phyloP scores from a whole-genome alignment of 2,329 filamentous ascomycete species.

The Bertia moriformis region DNA sequence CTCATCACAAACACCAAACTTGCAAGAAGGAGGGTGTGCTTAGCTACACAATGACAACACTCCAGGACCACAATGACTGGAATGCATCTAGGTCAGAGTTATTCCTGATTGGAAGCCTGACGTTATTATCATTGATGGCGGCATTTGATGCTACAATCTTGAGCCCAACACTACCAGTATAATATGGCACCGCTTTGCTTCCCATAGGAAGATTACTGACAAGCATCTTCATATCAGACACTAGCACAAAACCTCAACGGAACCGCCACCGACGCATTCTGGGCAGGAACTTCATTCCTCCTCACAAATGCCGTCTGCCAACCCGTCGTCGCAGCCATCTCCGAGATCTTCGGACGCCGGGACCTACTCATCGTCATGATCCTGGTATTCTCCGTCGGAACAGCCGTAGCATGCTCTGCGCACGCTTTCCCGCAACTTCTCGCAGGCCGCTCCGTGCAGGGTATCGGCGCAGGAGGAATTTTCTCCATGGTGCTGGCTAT shows the following conservation, averaged over 20 bases:
- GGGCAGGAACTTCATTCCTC: slow-evolving; percentile 32
- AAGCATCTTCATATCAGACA: slow-evolving; percentile 8
- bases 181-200: neutral
- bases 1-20: too few species aligned
- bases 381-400: slow-evolving; percentile 25
- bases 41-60: too few species aligned
- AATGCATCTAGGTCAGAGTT: too few species aligned
- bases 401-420: neutral
- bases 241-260: slow-evolving; percentile 18
- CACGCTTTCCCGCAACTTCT: neutral
- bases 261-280: slow-evolving; percentile 23
- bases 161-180: neutral
- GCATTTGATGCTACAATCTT: neutral
- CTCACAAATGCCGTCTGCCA: slow-evolving; percentile 24
- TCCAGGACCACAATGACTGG: too few species aligned
- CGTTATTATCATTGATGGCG: neutral
- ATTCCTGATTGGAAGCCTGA: too few species aligned
- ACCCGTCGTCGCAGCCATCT: slow-evolving; percentile 23
- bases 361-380: slow-evolving; percentile 24
- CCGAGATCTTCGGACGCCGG: slow-evolving; percentile 31
- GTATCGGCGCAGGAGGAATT: neutral
- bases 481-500: neutral
- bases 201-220: neutral
- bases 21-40: too few species aligned
- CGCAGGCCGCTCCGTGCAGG: neutral